Percentiles rank a stretch among this genome's conserved stretches.
Evolutionary conservation across 768 basidiomycete species (phyloP).

Genomic region (Termitomyces sp.): DNA sequence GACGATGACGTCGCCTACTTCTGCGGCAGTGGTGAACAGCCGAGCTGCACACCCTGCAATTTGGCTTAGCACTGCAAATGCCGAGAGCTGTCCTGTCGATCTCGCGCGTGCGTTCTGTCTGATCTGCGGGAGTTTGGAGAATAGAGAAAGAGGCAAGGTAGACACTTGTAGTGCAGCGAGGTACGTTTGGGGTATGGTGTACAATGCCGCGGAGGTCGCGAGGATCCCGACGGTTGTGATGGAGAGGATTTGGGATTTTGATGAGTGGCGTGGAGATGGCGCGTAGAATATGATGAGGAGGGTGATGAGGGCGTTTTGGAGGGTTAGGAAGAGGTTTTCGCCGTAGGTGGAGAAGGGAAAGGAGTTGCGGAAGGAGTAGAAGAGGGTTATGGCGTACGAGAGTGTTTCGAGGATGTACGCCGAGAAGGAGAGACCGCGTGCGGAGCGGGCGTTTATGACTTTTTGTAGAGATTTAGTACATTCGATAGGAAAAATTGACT

Average conservation of each 20-base stretch:
- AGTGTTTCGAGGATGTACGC: conserved; percentile 90
- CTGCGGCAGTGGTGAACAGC: conserved; percentile 89
- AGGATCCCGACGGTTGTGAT: conserved; percentile 26
- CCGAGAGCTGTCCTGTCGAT: conserved; percentile 91
- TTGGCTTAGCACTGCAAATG: conserved; percentile 88
- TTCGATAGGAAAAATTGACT: neutral
- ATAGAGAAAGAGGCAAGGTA: conserved; percentile 87
- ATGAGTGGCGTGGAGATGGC: conserved; percentile 33
- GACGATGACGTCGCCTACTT: conserved; percentile 81
- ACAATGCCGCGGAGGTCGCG: conserved; percentile 35
- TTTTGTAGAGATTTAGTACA: neutral
- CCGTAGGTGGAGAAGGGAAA: conserved; percentile 98
- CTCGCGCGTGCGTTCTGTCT: conserved; percentile 66
- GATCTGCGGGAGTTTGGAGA: conserved; percentile 95
- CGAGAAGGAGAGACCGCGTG: conserved; percentile 81
- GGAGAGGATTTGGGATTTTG: conserved; percentile 21
- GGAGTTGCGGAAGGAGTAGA: conserved; percentile 78
- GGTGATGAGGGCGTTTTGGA: conserved; percentile 87
- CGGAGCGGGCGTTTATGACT: conserved; percentile 75
- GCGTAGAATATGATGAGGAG: conserved; percentile 79
- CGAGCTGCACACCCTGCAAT: conserved; percentile 87
- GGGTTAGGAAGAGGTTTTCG: conserved; percentile 90
- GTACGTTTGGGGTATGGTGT: conserved; percentile 39
- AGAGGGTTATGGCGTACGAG: conserved; percentile 84
- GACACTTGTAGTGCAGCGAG: conserved; percentile 75